These are phyloP conservation scores for Nicotiana benthamiana DNA, from an alignment of 257 asterid species.

Conservation along the genomic window DNA sequence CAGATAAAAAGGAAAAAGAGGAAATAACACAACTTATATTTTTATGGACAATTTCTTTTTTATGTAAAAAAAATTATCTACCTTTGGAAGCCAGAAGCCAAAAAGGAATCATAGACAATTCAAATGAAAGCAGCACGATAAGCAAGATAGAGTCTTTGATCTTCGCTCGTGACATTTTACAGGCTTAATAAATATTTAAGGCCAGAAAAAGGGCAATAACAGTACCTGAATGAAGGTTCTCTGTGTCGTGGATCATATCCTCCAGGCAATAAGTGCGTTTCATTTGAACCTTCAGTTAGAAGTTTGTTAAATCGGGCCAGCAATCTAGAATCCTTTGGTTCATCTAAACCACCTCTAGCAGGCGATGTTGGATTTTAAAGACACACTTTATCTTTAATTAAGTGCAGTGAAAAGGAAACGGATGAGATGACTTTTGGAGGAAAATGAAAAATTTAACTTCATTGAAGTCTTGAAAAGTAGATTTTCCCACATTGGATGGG, in stretches of 20 bases:
- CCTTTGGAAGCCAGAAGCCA: neutral
- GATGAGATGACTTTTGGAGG: no score
- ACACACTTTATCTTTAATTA: no score
- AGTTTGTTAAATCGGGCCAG: constrained; percentile 7
- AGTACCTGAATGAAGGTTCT: constrained; percentile 83
- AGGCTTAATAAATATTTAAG: neutral
- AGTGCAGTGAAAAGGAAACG: no score
- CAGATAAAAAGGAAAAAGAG: neutral
- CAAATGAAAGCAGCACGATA: neutral
- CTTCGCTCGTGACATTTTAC: neutral
- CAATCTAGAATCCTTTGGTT: constrained; percentile 22
- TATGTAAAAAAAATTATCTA: neutral
- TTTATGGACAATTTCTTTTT: neutral
- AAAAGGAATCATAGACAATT: neutral
- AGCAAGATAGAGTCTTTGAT: neutral
- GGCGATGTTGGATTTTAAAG: no score
- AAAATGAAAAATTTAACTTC: no score
- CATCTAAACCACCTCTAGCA: constrained; percentile 25
- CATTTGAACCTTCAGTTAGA: constrained; percentile 16
- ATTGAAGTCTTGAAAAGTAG: no score
- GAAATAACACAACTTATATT: neutral
- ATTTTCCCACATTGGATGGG: no score
- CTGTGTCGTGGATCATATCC: constrained; percentile 72
- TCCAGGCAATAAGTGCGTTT: constrained; percentile 29
- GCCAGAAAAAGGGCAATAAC: neutral